Conservation (phyloP, 176 grass and related monocot genomes). For the Zizania latifolia region DNA sequence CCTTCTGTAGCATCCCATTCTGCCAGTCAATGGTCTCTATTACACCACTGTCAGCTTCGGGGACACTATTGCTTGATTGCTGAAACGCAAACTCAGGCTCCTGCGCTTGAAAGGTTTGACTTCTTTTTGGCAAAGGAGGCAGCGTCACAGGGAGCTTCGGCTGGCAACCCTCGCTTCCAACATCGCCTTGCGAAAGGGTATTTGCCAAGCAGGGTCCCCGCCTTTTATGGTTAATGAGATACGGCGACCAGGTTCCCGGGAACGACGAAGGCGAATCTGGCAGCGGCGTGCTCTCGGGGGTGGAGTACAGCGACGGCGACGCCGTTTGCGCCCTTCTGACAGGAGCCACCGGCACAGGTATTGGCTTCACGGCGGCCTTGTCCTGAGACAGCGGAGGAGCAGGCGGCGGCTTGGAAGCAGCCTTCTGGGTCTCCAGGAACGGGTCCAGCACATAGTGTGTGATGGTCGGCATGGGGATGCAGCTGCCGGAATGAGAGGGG, state of each 20-base stretch:
- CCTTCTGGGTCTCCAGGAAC: constrained; percentile 48
- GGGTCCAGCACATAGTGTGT: constrained; percentile 55
- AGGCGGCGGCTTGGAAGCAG: constrained; percentile 7
- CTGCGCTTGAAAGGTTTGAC: background rate
- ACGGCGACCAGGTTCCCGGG: constrained; percentile 61
- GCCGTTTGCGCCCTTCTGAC: constrained; percentile 37
- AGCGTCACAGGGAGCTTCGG: background rate
- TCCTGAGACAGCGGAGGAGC: background rate
- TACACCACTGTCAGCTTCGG: background rate
- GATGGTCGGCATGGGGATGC: constrained; percentile 60
- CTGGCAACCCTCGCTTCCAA: background rate
- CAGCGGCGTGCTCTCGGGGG: constrained; percentile 56
- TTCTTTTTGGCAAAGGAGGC: constrained; percentile 10
- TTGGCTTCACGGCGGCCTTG: constrained; percentile 18
- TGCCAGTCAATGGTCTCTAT: background rate
- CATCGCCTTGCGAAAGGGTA: constrained; percentile 35
- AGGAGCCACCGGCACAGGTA: constrained; percentile 32
- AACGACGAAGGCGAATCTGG: constrained; percentile 74
- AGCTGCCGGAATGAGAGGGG: background rate
- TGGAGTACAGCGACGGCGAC: constrained; percentile 62
- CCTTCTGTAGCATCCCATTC: constrained; percentile 20
- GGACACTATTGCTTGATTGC: background rate
- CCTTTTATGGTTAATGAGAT: constrained; percentile 82
- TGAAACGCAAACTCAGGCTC: constrained; percentile 28
- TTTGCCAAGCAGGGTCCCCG: constrained; percentile 59